phyloP scores from a whole-genome alignment of 2,329 filamentous ascomycete genomes.

The Septoria linicola region DNA sequence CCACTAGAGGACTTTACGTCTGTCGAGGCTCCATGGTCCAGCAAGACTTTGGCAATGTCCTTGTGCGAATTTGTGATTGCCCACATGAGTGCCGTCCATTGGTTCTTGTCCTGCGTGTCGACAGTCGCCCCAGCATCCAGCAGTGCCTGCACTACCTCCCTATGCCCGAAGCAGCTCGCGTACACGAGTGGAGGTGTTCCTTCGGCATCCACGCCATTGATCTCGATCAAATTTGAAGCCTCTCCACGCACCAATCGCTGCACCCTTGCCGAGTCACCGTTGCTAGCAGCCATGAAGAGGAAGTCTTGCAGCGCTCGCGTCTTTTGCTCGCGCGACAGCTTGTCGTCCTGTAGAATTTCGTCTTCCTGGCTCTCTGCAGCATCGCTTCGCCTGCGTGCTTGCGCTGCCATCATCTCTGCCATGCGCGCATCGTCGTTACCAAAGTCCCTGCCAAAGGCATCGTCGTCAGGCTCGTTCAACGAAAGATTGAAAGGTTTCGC shows the following conservation, averaged over 20 bases:
- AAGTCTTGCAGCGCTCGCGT: slow-evolving; percentile 77
- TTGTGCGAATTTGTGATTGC: slow-evolving; percentile 99
- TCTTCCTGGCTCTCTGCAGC: slow-evolving; percentile 76
- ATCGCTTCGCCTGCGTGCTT: slow-evolving; percentile 67
- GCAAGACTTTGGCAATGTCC: slow-evolving; percentile 84
- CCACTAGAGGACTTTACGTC: slow-evolving; percentile 94
- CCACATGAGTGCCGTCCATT: slow-evolving; percentile 99
- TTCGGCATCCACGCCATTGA: slow-evolving; percentile 87
- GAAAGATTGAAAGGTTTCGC: slow-evolving; percentile 80
- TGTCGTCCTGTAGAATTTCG: slow-evolving; percentile 70
- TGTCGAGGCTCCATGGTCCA: slow-evolving; percentile 92
- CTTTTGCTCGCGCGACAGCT: slow-evolving; percentile 75
- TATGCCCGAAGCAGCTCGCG: slow-evolving; percentile 96
- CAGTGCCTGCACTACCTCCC: slow-evolving; percentile 79
- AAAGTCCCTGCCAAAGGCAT: slow-evolving; percentile 48
- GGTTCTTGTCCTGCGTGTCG: slow-evolving; percentile 90
- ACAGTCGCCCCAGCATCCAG: slow-evolving; percentile 84
- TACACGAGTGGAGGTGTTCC: slow-evolving; percentile 96
- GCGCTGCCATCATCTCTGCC: slow-evolving; percentile 93
- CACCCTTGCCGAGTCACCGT: slow-evolving; percentile 84
- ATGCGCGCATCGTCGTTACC: slow-evolving; percentile 82
- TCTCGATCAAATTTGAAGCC: slow-evolving; percentile 73
- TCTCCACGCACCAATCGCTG: slow-evolving; percentile 71
- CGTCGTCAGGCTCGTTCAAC: slow-evolving; percentile 76
- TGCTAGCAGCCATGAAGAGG: slow-evolving; percentile 92